Base-by-base conservation (phyloP, 768 basidiomycete species). In the Thelephora ganbajun region DNA sequence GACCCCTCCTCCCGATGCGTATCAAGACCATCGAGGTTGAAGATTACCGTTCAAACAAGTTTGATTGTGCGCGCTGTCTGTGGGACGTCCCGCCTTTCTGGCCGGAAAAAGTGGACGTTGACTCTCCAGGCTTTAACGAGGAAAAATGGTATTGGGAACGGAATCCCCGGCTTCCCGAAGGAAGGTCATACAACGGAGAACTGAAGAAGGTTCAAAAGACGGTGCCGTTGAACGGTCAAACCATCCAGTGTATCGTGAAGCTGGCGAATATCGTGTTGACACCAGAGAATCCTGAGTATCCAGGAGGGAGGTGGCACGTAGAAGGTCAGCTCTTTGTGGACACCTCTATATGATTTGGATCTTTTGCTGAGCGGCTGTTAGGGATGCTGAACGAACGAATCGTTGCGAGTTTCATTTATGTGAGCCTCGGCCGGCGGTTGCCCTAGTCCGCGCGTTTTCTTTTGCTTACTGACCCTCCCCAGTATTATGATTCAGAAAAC, bases 191-290 rank as follows among this genome's bases (percentile, higher is more conserved):
- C 20, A 11, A 39, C 20, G 37, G 37, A 16, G 37, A 4, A 3
- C 20, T 39, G 37, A 11, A 39, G 20, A 11, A 6, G n/a, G 11
- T 5, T 33, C 30, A 14, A 35, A 48, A 36, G 13, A 23, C 46
- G 11, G 33, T 55, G 33, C 43, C 22, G 23, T 43, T 59, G n/a
- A 45, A 45, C 11, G 59, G 53, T 11, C 44, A 51, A 18, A 54
- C 45, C 11, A 35, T 66, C 1, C 63, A 64, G 34, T 65, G 72
- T 42, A 62, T 61, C 33, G 67, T 72, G 30, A 73, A 70, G 56
- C 55, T 70, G 7, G 56, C 69, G 2, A 66, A 59, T 36, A 66
- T 65, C 23, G 45, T 54, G 5, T 36, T 61, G 19, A 65, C 66
- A 1, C 55, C 58, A 3, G 59, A 61, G n/a, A 55, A 59, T 5